phyloP scores from a whole-genome alignment of 495 filamentous ascomycete species.

The Neurospora sp. region DNA sequence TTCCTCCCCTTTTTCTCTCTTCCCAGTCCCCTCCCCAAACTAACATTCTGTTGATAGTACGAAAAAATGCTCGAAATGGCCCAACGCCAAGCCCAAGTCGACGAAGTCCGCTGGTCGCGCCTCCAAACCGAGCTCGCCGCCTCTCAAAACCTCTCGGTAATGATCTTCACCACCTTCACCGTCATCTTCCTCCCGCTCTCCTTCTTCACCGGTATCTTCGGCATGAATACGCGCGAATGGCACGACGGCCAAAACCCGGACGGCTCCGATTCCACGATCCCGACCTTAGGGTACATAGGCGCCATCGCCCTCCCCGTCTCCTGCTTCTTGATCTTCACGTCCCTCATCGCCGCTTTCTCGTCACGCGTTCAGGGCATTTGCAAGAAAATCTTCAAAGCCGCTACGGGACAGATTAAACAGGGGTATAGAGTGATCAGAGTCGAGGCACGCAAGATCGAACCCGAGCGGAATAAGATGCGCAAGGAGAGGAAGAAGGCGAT shows the following conservation, averaged over 20 bases:
- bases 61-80: conserved; percentile 59
- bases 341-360: conserved; percentile 34
- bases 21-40: too few relatives aligned
- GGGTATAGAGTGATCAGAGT: conserved; percentile 6
- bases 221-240: conserved; percentile 58
- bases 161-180: conserved; percentile 62
- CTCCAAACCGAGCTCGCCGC: conserved; percentile 54
- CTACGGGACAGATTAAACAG: conserved; percentile 9
- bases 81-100: conserved; percentile 58
- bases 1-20: neutral
- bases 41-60: conserved; percentile 21
- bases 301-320: conserved; percentile 33
- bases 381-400: conserved; percentile 19
- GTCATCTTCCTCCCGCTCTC: conserved; percentile 56
- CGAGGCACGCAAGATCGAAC: conserved; percentile 16
- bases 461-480: conserved; percentile 16
- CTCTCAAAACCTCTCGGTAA: conserved; percentile 51
- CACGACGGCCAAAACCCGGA: conserved; percentile 23
- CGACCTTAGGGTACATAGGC: conserved; percentile 26
- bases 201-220: conserved; percentile 59
- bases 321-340: conserved; percentile 24
- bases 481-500: conserved; percentile 15
- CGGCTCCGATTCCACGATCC: conserved; percentile 10
- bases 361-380: conserved; percentile 24
- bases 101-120: conserved; percentile 54